These are phyloP conservation scores for Neurospora sp. DNA, from an alignment of 495 filamentous ascomycete species.

Conservation along the genomic window DNA sequence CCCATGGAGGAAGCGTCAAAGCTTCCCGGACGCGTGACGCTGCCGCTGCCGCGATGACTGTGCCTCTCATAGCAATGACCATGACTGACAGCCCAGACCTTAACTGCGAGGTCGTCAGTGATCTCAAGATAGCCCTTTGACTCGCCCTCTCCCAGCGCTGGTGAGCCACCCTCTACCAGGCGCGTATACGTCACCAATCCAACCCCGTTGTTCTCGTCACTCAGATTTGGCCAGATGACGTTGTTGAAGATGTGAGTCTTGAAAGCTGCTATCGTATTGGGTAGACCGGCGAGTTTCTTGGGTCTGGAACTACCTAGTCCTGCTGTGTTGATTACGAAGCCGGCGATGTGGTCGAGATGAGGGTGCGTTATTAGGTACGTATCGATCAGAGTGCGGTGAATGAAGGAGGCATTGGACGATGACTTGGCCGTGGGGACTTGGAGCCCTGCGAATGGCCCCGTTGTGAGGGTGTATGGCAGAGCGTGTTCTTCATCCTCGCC, in stretches of 20 bases:
- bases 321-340: slow-evolving; percentile 86
- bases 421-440: slow-evolving; percentile 49
- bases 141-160: slow-evolving; percentile 64
- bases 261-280: slow-evolving; percentile 75
- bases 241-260: slow-evolving; percentile 96
- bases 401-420: slow-evolving; percentile 66
- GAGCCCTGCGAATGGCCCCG: slow-evolving; percentile 65
- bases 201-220: slow-evolving; percentile 89
- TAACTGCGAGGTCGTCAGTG: slow-evolving; percentile 68
- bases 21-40: slow-evolving; percentile 29
- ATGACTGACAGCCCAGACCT: slow-evolving; percentile 72
- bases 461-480: slow-evolving; percentile 27
- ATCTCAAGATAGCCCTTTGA: slow-evolving; percentile 74
- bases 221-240: slow-evolving; percentile 94
- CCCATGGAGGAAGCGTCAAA: slow-evolving; percentile 20
- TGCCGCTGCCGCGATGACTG: slow-evolving; percentile 45
- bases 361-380: slow-evolving; percentile 88
- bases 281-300: slow-evolving; percentile 75
- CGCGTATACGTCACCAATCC: slow-evolving; percentile 87
- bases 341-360: slow-evolving; percentile 87
- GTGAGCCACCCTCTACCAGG: slow-evolving; percentile 76
- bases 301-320: slow-evolving; percentile 61
- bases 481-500: slow-evolving; percentile 20
- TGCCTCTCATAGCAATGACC: slow-evolving; percentile 73
- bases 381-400: slow-evolving; percentile 68